Conservation (phyloP, 2,329 filamentous ascomycete species). For the Plectosphaerella cucumerina region DNA sequence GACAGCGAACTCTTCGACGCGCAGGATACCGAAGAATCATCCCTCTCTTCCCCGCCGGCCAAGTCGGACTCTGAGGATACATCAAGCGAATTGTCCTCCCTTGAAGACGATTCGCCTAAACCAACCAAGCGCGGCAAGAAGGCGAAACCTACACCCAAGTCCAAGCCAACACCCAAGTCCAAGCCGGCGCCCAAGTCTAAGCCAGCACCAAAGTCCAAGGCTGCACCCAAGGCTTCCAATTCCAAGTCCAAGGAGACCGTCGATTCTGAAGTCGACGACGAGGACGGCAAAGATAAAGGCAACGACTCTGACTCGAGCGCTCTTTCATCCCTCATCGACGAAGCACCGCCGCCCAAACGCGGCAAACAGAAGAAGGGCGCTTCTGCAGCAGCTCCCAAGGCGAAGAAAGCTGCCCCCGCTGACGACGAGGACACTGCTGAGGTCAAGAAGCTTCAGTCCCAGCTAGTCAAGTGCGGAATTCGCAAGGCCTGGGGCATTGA, state of each 20-base stretch:
- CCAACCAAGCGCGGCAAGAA: constrained; percentile 23
- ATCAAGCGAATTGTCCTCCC: constrained; percentile 1
- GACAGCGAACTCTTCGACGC: neutral
- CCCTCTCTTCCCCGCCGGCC: neutral
- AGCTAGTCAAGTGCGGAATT: constrained; percentile 85
- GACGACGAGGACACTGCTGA: constrained; percentile 67
- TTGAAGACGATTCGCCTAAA: constrained; percentile 15
- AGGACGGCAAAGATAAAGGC: constrained; percentile 4
- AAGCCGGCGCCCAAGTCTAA: neutral
- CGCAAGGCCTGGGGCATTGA: constrained; percentile 89
- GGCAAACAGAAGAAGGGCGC: constrained; percentile 40
- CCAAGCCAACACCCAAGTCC: constrained; percentile 1
- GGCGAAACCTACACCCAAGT: constrained; percentile 28
- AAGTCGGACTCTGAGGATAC: constrained; percentile 13
- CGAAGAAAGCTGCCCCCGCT: constrained; percentile 11
- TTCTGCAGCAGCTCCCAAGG: constrained; percentile 27
- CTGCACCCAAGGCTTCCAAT: neutral
- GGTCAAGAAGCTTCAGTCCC: constrained; percentile 83
- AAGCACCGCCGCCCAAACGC: constrained; percentile 52
- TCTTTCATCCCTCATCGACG: constrained; percentile 74
- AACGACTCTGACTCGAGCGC: constrained; percentile 31
- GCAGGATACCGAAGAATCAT: constrained; percentile 11
- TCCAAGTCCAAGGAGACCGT: constrained; percentile 6
- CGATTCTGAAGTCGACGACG: neutral
- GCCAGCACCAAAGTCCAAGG: neutral